Evolutionary conservation across 305 asterid genomes (phyloP), one percentile per base, ranked within the genome.

Genomic region (Petunia hybrid): DNA sequence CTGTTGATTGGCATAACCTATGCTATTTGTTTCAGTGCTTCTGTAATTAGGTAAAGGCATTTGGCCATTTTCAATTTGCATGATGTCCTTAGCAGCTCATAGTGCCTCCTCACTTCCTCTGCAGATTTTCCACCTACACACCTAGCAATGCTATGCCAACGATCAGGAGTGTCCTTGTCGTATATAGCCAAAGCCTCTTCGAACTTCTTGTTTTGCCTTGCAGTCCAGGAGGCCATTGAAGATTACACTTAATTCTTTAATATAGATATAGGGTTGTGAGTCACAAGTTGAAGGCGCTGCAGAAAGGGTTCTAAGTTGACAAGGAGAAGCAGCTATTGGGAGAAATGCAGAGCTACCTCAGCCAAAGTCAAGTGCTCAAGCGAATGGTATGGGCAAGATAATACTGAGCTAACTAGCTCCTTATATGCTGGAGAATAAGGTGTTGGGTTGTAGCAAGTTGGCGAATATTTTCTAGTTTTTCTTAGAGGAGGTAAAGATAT

Each of bases 151-250:
- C 92, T 94, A 10, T 89, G 89, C 98, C 98, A 94, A 1, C 97
- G 90, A 53, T 94, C 94, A 1, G 98, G 97, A 0, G 98, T 92
- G 59, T 94, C 98, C 88, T 86, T 90, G 86, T 92, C 97, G 75
- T 80, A 91, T 87, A 70, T 81, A 0, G 95, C 98, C 84, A 94
- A 62, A 2, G 98, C 97, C 76, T 92, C 97, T 85, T 94, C 97
- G 12, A 94, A 94, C 73, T 88, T 93, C 91, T 94, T 94, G 97
- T 94, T 94, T 70, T 94, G 97, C 86, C 85, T 92, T 4, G 90
- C 71, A 1, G 93, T 89, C 98, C 98, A 94, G 4, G 93, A 76
- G n/a, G 88, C 82, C 82, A 79, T 79, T 45, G 13, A 81, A 39
- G 76, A 75, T 7, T 79, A 46, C 79, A 77, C 51, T 87, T 7